Evolutionary conservation across 805 yeast genomes (phyloP), one percentile per base, ranked within the genome.

Genomic region (Yarrowia phangngaensis): DNA sequence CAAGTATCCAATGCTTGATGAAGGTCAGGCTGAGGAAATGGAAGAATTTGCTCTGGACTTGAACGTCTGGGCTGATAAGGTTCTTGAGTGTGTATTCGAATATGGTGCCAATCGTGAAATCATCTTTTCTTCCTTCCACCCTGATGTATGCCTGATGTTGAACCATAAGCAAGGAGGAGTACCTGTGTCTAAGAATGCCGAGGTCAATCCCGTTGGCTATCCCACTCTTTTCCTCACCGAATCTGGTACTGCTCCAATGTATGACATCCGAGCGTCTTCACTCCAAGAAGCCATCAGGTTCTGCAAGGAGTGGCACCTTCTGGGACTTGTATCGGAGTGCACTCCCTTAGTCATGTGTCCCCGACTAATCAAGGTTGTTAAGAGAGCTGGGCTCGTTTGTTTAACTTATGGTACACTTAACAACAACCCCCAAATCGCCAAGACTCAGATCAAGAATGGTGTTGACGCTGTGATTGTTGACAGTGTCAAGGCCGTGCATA

Each of bases 391-490:
- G 0, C 72, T 90, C 54, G 96, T 89, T 9, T 89, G 96, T 65
- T 90, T 90, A 51, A 85, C 96, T 0, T 90, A 90, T 58, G 97
- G 97, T 20, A 73, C 76, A 1, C 73, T 75, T 61, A 90, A 90
- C 64, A 90, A 90, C 59, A 79, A 78, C 26, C 95, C 97, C 0
- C 87, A 78, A 51, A 79, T 80, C 53, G 88, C 95, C 20, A 80
- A 79, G 56, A 69, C 84, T 51, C 96, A 90, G 65, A 82, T 90
- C 82, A 79, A 78, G 54, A 89, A 94, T 3, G 97, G 97, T 7
- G 95, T 90, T 9, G 97, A 90, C 70, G 98, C 98, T 0, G 97
- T 90, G n/a, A 90, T 90, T 66, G 97, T 86, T 3, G 97, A 90
- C 65, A 81, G 86, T 50, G 97, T 90, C 2, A 71, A 89, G 59